Evolutionary conservation across 1,139 yeast species (phyloP), one percentile per base, ranked within the genome.

Genomic region (Neolecta irregularis): DNA sequence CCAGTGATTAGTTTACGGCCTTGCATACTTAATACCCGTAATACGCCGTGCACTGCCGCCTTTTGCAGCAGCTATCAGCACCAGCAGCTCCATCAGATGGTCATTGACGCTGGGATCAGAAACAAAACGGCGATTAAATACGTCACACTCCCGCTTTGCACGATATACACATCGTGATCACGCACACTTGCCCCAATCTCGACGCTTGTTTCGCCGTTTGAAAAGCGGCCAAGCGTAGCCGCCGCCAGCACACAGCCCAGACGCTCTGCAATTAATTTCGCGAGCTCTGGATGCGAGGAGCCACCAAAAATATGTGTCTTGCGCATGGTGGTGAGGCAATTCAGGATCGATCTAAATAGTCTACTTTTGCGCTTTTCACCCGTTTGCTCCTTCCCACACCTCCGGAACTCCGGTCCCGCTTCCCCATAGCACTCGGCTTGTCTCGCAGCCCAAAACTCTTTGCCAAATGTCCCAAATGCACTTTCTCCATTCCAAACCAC

Each of bases 31-130:
- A 33, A 38, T 28, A 28, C 31, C 45, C 13, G 98, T 88, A 54
- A 88, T 81, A 55, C 85, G 83, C 49, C 81, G 78, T 15, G 99
- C 98, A 9, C 93, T 78, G 13, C 98, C 99, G 40, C 96, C 95
- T 49, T 85, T 74, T 59, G 96, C 88, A 20, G 96, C 98, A 31
- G 92, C 74, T 29, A 88, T 85, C 49, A 91, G 67, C 43, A 91
- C 85, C 51, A 91, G 66, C 46, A 91, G 63, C 58, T 91, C 98
- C 98, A 91, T 91, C 40, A 91, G 80, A 52, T 83, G 92, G 54
- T 91, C 96, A 53, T 91, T 91, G 46, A 88, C 75, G 37, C 76
- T 69, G 17, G 81, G 76, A 7, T 34, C n/a, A n/a, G n/a, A n/a
- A n/a, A n/a, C n/a, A n/a, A n/a, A 26, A 4, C 11, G 22, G 12